Conservation (phyloP, 1,284 basidiomycete species). For the Vanrija sp. region DNA sequence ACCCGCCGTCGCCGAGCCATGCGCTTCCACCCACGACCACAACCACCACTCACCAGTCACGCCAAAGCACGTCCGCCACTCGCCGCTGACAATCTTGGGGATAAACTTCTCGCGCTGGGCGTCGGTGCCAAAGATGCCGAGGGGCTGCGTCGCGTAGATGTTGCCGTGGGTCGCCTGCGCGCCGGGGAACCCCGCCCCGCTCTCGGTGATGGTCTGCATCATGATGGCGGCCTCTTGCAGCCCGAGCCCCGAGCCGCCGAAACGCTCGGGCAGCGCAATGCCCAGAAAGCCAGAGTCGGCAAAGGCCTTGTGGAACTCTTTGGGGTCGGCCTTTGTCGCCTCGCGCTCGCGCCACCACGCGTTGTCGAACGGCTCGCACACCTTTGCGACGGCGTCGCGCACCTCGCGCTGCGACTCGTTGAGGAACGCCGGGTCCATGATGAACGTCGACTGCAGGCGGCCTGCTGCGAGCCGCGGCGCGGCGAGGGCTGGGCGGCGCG, state of each 20-base stretch:
- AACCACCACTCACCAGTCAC: conserved; percentile 1
- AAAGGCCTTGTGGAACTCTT: conserved; percentile 20
- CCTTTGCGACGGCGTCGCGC: conserved; percentile 9
- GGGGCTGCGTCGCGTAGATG: conserved; percentile 17
- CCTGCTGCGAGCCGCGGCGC: no score
- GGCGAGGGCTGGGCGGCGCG: no score
- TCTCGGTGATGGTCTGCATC: conserved; percentile 22
- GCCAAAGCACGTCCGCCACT: conserved; percentile 16
- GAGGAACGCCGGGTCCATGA: conserved; percentile 18
- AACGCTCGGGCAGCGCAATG: conserved; percentile 13
- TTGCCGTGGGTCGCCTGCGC: conserved; percentile 18
- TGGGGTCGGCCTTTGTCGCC: conserved; percentile 8
- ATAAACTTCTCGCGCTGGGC: conserved; percentile 12
- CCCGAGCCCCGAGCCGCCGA: conserved; percentile 15
- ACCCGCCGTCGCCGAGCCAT: no score
- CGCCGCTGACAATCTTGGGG: conserved; percentile 16
- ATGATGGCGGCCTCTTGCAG: conserved; percentile 13
- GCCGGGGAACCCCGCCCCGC: conserved; percentile 15
- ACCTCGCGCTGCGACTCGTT: conserved; percentile 16
- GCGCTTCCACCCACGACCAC: no score
- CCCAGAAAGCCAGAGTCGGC: conserved; percentile 17
- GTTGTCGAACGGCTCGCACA: conserved; percentile 8
- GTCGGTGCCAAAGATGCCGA: conserved; percentile 17
- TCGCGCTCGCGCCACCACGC: conserved; percentile 19
- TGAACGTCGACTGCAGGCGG: not conserved